These are phyloP conservation scores for Trametes pubescens DNA, from an alignment of 1,284 basidiomycete genomes.

Conservation along the genomic window DNA sequence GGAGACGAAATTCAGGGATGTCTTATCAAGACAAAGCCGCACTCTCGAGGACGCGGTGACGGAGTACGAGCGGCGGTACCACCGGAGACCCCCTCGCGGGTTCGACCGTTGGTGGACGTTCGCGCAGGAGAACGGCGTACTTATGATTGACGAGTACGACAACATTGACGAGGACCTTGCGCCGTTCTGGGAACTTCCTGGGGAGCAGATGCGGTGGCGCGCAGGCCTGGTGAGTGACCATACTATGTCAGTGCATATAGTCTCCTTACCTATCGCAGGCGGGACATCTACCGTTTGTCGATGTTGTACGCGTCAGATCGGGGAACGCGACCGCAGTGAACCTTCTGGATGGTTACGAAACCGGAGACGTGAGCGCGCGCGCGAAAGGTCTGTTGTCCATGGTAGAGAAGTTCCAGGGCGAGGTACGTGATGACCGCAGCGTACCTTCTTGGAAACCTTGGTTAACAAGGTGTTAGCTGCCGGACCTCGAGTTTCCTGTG, in stretches of 20 bases:
- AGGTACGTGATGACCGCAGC: slow-evolving; percentile 50
- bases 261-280: slow-evolving; percentile 53
- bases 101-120: slow-evolving; percentile 93
- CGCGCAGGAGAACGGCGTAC: slow-evolving; percentile 74
- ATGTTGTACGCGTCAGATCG: slow-evolving; percentile 78
- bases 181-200: slow-evolving; percentile 81
- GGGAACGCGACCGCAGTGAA: slow-evolving; percentile 73
- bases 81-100: slow-evolving; percentile 82
- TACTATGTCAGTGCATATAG: slow-evolving; percentile 2
- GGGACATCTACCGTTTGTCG: slow-evolving; percentile 83
- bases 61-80: slow-evolving; percentile 84
- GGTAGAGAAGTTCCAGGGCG: slow-evolving; percentile 74
- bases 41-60: slow-evolving; percentile 76
- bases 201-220: slow-evolving; percentile 75
- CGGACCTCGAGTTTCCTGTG: slow-evolving; percentile 91
- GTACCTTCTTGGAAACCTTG: neutral
- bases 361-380: slow-evolving; percentile 77
- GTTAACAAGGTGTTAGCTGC: slow-evolving; percentile 60
- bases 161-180: slow-evolving; percentile 80
- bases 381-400: slow-evolving; percentile 80
- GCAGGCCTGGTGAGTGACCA: slow-evolving; percentile 65
- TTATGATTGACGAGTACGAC: slow-evolving; percentile 93
- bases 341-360: slow-evolving; percentile 65
- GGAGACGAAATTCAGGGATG: slow-evolving; percentile 68
- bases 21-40: slow-evolving; percentile 78